Conservation (phyloP, 2,329 filamentous ascomycete genomes). For the Botrytis squamosa region DNA sequence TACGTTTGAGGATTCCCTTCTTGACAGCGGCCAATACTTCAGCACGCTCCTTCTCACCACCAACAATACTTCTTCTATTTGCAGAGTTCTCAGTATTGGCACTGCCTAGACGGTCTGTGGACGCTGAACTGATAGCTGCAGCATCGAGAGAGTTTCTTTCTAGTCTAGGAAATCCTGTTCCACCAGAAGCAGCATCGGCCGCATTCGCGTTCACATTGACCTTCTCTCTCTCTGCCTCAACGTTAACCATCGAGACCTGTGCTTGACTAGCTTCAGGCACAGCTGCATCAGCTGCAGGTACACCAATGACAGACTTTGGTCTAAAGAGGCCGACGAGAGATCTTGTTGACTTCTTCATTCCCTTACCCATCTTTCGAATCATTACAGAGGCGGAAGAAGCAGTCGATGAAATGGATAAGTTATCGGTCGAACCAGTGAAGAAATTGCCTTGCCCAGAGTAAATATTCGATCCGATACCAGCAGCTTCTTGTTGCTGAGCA, state of each 20-base stretch:
- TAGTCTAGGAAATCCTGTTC: conserved; percentile 78
- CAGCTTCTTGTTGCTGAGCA: conserved; percentile 87
- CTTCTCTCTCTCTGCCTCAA: conserved; percentile 82
- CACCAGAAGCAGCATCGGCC: conserved; percentile 65
- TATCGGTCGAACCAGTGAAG: conserved; percentile 90
- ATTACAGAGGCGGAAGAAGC: conserved; percentile 88
- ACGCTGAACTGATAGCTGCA: conserved; percentile 46
- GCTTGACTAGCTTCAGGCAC: conserved; percentile 69
- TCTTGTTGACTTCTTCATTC: conserved; percentile 91
- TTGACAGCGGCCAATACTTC: conserved; percentile 90
- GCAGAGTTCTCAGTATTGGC: conserved; percentile 60
- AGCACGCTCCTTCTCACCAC: conserved; percentile 83
- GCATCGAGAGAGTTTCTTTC: conserved; percentile 80
- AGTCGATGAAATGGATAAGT: conserved; percentile 86
- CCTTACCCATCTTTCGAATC: conserved; percentile 97
- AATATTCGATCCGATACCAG: conserved; percentile 87
- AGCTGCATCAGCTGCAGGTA: conserved; percentile 67
- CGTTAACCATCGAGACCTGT: conserved; percentile 92
- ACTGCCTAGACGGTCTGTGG: conserved; percentile 52
- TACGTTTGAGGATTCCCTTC: conserved; percentile 94
- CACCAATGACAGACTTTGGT: conserved; percentile 85
- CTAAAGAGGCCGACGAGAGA: conserved; percentile 93
- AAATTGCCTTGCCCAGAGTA: conserved; percentile 82
- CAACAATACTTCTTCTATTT: conserved; percentile 83
- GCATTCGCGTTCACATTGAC: conserved; percentile 75